Evolutionary conservation across 2,329 filamentous ascomycete genomes (phyloP), one percentile per base, ranked within the genome.

Genomic region (Metarhizium album): DNA sequence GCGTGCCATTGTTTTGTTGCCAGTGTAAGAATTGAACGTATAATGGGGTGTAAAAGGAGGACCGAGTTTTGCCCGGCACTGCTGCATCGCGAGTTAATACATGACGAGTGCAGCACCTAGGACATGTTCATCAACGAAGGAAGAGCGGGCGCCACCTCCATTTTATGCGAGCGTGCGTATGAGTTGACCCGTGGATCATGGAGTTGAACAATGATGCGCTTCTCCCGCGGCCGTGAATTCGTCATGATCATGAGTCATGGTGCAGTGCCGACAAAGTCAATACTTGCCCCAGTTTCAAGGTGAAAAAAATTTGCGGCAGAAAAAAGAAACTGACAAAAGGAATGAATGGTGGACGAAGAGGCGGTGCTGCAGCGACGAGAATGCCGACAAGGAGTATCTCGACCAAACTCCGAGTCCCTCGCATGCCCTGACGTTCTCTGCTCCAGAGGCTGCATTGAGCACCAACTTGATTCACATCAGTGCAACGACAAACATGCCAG

Each of bases 401-500:
- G 29, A 38, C 42, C 48, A 3, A 49, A 7, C 22, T 46, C 18
- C 8, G 42, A 7, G 5, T 11, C 37, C 11, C 3, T 14, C 7
- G 45, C 22, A 29, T 24, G 40, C 14, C 22, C 7, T 8, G 9
- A 14, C 27, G 3, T 13, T 33, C 40, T 5, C 24, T n/a, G 8
- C 29, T 18, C 22, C 27, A n/a, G 9, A 2, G 20, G n/a, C n/a
- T 4, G 23, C 23, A 23, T 23, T 2, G 5, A 24, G 16, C 20
- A 13, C 4, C 20, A 9, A 22, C 24, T n/a, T n/a, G 22, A 5
- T 46, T 70, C 77, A 82, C 61, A 81, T 64, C 52, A 81, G 55
- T n/a, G 70, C 74, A 16, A 71, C 71, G 45, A 69, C 69, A n/a
- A 75, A 60, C 57, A 78, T 70, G 49, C 74, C 76, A 42, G 71